Percentiles rank a stretch among this genome's conserved stretches.
These are phyloP conservation scores for Chamaenerion angustifolium DNA, from an alignment of 345 rosid genomes.

Conservation along the genomic window DNA sequence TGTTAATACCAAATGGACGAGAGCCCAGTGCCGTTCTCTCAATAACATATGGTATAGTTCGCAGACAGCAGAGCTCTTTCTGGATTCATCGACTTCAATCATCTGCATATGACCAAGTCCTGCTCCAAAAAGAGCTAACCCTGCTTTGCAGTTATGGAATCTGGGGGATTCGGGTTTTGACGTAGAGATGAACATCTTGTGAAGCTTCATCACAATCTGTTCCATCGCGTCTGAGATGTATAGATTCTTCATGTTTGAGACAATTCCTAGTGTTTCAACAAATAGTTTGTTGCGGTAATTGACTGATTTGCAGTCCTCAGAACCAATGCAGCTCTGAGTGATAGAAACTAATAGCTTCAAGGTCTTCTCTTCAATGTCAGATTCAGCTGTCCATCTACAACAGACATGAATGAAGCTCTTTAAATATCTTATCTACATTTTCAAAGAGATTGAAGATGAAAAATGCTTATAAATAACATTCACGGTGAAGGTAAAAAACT, in stretches of 20 bases:
- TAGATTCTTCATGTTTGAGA: slow-evolving; percentile 38
- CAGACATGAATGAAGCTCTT: slow-evolving; percentile 5
- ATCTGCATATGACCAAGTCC: slow-evolving; percentile 50
- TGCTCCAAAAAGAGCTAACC: slow-evolving; percentile 56
- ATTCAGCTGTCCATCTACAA: slow-evolving; percentile 41
- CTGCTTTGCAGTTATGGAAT: slow-evolving; percentile 38
- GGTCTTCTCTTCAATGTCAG: slow-evolving; percentile 52
- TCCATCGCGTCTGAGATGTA: slow-evolving; percentile 52
- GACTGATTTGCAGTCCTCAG: slow-evolving; percentile 17
- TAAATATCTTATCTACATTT: too few species aligned
- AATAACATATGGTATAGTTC: slow-evolving; percentile 69
- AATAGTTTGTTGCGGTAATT: slow-evolving; percentile 31
- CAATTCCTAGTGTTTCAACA: slow-evolving; percentile 31
- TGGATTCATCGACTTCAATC: slow-evolving; percentile 46
- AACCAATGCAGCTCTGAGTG: slow-evolving; percentile 23
- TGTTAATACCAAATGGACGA: slow-evolving; percentile 51
- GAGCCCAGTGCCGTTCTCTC: slow-evolving; percentile 71
- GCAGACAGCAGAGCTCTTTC: slow-evolving; percentile 54
- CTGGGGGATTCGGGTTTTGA: slow-evolving; percentile 22
- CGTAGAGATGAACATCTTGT: slow-evolving; percentile 39
- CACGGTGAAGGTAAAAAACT: too few species aligned
- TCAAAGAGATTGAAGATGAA: too few species aligned
- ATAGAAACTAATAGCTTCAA: slow-evolving; percentile 36
- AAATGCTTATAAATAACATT: too few species aligned
- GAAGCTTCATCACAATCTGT: slow-evolving; percentile 49